phyloP scores from a whole-genome alignment of 1,139 yeast species.

The Saccharomyces hybrid region DNA sequence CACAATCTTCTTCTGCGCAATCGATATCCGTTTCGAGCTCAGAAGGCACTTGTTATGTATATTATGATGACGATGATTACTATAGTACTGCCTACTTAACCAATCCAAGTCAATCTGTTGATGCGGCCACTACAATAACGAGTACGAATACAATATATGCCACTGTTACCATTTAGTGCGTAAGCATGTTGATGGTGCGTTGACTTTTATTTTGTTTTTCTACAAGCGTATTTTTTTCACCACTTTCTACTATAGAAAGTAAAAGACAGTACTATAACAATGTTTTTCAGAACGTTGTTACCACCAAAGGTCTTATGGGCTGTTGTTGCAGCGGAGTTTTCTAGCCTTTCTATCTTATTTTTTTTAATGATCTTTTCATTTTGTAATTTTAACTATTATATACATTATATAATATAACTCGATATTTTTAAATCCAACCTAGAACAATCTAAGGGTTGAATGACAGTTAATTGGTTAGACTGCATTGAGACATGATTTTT shows the following conservation, averaged over 20 bases:
- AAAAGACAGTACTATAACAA: not conserved
- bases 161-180: slow-evolving; percentile 10
- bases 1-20: not conserved
- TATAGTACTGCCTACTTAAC: slow-evolving; percentile 29
- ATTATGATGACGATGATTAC: slow-evolving; percentile 23
- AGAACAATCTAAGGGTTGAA: too few species aligned
- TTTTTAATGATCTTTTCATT: too few species aligned
- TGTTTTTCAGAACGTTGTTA: too few species aligned
- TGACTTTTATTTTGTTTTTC: not conserved
- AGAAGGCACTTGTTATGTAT: slow-evolving; percentile 23
- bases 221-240: not conserved
- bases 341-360: too few species aligned
- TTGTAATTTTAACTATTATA: not conserved
- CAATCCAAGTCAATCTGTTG: slow-evolving; percentile 25
- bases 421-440: too few species aligned
- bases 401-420: not conserved
- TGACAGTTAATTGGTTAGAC: not conserved
- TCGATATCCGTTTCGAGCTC: slow-evolving; percentile 9
- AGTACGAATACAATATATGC: slow-evolving; percentile 23
- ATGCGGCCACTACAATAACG: slow-evolving; percentile 31
- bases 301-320: too few species aligned
- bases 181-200: not conserved
- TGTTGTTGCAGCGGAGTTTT: too few species aligned
- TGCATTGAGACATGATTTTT: not conserved
- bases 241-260: not conserved